Evolutionary conservation across 768 basidiomycete species (phyloP).

Genomic region (Termitomyces eurrhizus): DNA sequence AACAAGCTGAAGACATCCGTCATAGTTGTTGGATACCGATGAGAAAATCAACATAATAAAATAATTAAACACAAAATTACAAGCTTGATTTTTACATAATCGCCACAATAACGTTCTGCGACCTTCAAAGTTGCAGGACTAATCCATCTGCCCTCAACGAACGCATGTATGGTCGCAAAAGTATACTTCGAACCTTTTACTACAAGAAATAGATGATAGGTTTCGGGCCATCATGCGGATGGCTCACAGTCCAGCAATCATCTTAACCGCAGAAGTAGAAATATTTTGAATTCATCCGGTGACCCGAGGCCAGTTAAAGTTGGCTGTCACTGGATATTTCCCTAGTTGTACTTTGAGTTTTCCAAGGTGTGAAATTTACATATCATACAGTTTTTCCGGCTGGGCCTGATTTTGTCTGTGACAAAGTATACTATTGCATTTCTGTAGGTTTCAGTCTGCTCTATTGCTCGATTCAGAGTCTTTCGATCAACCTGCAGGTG

Average conservation of each 20-base stretch:
- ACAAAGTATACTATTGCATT: not conserved
- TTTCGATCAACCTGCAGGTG: no score
- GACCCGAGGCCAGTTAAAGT: not conserved
- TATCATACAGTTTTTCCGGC: not conserved
- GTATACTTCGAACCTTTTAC: not conserved
- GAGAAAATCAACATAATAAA: not conserved
- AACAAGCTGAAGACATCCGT: slow-evolving; percentile 34
- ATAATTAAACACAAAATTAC: not conserved
- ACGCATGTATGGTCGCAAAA: not conserved
- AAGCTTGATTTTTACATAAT: not conserved
- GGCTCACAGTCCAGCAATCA: not conserved
- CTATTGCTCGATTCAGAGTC: no score
- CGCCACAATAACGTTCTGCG: not conserved
- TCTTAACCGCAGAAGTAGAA: no score
- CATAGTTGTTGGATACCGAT: slow-evolving; percentile 8
- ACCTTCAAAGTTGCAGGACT: not conserved
- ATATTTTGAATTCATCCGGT: no score
- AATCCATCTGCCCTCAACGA: not conserved
- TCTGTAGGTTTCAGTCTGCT: no score
- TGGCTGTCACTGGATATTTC: not conserved
- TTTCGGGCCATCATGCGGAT: not conserved
- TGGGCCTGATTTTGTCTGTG: not conserved
- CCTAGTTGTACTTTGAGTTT: no score
- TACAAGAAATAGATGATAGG: no score
- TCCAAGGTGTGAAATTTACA: not conserved